Evolutionary conservation across 2,329 filamentous ascomycete species (phyloP), one percentile per base, ranked within the genome.

Genomic region (Tolypocladium pustulatum): DNA sequence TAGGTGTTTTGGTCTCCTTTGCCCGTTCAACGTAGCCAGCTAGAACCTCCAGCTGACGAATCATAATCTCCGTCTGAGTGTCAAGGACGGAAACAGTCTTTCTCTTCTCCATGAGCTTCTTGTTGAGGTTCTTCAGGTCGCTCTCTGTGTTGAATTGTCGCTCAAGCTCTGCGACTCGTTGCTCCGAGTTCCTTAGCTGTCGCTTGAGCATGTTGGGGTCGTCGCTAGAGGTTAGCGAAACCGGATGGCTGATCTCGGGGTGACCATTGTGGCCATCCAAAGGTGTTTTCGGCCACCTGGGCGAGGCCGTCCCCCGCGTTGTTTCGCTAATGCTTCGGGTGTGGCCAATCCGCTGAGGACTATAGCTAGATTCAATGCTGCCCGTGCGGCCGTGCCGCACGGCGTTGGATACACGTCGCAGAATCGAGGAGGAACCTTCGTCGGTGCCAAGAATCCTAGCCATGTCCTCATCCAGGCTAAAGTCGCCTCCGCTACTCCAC

Each of bases 391-490:
- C 91, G 72, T 97, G 94, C 63, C 91, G 90, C 59, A 97, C 91
- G 56, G 90, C 92, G 69, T 96, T 96, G 9, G 94, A 97, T 46
- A 97, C 89, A 57, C 91, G 86, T 59, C 90, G 89, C 62, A 97
- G 78, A 61, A 97, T 89, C 1, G 90, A 93, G 32, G 90, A 87
- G 37, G 85, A 87, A 51, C 81, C 79, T 69, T 91, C 89, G 61
- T 93, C 90, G 25, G 84, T 86, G 46, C 86, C 88, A 60, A 96
- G 79, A 59, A 97, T 93, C 59, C 92, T 87, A 57, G 90, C 89
- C 84, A 97, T 91, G 69, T 97, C 94, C 72, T 97, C 92, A 64
- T 97, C 93, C 87, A 96, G 86, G 60, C 89, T 94, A 68, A 97
- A 94, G 64, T 96, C 91, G 58, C 87, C 90, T 57, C 90, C 90